These are phyloP conservation scores for Wickerhamiella spandovensis DNA, from an alignment of 805 yeast species.

Conservation along the genomic window DNA sequence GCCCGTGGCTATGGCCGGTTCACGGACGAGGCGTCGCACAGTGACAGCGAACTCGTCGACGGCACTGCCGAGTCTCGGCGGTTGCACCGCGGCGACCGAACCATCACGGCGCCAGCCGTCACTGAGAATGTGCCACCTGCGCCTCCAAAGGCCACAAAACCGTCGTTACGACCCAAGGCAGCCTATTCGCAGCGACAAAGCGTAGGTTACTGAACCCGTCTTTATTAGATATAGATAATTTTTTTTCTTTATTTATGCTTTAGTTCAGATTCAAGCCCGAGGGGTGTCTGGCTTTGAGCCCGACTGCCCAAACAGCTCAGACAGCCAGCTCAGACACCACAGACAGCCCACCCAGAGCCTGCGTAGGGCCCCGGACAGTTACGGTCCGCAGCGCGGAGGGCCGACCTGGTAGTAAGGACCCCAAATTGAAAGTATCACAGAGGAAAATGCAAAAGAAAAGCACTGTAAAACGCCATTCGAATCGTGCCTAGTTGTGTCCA, in stretches of 20 bases:
- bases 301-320: no score
- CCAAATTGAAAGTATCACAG: no score
- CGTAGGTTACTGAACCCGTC: neutral
- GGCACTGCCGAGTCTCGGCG: neutral
- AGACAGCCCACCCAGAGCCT: no score
- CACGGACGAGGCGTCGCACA: conserved; percentile 29
- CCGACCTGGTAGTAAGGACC: no score
- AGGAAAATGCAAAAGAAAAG: neutral
- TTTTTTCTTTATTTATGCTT: neutral
- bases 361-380: no score
- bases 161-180: neutral
- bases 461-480: neutral
- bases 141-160: neutral
- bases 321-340: no score
- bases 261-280: no score
- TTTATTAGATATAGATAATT: neutral
- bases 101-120: neutral
- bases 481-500: neutral
- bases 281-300: no score
- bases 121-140: conserved; percentile 1
- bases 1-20: conserved; percentile 76
- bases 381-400: no score
- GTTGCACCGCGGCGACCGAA: neutral
- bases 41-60: neutral
- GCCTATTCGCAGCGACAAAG: neutral